Conservation (phyloP, 2,329 filamentous ascomycete species). For the Fusarium devonianum region DNA sequence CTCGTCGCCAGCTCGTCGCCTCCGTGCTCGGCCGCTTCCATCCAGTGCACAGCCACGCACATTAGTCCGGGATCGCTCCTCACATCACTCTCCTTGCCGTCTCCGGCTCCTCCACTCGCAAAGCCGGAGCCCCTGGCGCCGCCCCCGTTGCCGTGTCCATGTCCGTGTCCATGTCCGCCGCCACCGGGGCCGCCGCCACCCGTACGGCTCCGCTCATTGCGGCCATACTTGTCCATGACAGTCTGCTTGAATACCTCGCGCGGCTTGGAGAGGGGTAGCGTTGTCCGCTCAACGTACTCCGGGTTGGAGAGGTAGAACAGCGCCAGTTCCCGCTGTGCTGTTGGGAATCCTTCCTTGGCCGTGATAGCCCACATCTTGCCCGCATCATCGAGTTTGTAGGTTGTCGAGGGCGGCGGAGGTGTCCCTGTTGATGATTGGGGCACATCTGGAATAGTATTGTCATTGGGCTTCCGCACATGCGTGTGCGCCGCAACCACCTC, state of each 20-base stretch:
- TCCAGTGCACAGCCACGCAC: conserved; percentile 97
- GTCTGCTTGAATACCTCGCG: conserved; percentile 90
- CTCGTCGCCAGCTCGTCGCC: conserved; percentile 85
- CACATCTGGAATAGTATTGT: conserved; percentile 42
- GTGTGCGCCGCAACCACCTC: conserved; percentile 68
- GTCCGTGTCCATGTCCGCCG: conserved; percentile 32
- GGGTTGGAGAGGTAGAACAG: conserved; percentile 94
- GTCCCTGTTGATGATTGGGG: conserved; percentile 50
- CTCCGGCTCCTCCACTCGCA: conserved; percentile 32
- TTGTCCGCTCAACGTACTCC: conserved; percentile 80
- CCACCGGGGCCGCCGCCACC: conserved; percentile 32
- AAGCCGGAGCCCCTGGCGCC: conserved; percentile 34
- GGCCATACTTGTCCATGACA: conserved; percentile 75
- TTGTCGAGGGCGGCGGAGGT: conserved; percentile 60
- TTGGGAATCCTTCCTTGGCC: conserved; percentile 83
- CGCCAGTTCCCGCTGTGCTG: conserved; percentile 90
- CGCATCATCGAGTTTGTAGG: conserved; percentile 79
- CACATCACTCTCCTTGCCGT: conserved; percentile 55
- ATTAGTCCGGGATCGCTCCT: conserved; percentile 85
- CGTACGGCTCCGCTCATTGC: conserved; percentile 44
- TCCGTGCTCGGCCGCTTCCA: conserved; percentile 87
- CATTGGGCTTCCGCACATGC: conserved; percentile 61
- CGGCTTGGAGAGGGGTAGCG: conserved; percentile 82
- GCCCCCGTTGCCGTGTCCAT: conserved; percentile 40
- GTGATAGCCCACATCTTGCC: conserved; percentile 92